These are phyloP conservation scores for Ceratobasidium sp. DNA, from an alignment of 1,284 basidiomycete genomes.

Conservation along the genomic window DNA sequence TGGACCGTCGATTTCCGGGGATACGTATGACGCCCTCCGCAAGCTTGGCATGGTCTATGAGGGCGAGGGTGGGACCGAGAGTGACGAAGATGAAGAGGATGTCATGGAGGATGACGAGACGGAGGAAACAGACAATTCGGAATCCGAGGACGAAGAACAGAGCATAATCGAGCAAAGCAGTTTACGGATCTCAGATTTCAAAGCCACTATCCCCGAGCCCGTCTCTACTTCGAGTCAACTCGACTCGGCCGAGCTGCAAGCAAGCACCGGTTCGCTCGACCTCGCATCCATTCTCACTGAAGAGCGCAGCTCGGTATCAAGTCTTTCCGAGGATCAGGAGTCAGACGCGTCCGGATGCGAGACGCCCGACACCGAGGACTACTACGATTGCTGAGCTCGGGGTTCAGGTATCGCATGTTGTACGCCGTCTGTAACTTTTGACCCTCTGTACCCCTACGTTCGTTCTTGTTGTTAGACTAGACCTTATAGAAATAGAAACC, in stretches of 20 bases:
- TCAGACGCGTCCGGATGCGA: slow-evolving; percentile 7
- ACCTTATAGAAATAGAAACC: no score
- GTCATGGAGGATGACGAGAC: slow-evolving; percentile 51
- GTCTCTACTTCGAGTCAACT: no score
- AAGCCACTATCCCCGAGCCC: background rate
- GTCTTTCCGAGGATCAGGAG: slow-evolving; percentile 10
- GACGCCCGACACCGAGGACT: slow-evolving; percentile 30
- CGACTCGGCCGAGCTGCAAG: background rate
- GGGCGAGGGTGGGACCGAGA: slow-evolving; percentile 43
- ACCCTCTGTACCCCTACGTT: background rate
- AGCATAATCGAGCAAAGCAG: background rate
- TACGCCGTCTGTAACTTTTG: background rate
- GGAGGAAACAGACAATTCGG: slow-evolving; percentile 53
- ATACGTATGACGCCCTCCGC: slow-evolving; percentile 19
- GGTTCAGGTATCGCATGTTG: background rate
- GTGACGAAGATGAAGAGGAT: slow-evolving; percentile 49
- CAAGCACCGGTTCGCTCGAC: background rate
- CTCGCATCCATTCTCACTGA: background rate
- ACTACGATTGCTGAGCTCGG: slow-evolving; percentile 7
- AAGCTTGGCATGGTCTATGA: slow-evolving; percentile 16
- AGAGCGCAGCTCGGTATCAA: slow-evolving; percentile 28
- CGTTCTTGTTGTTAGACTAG: background rate
- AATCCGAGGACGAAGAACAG: slow-evolving; percentile 47
- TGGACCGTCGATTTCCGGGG: slow-evolving; percentile 40
- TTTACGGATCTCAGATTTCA: background rate